phyloP scores from a whole-genome alignment of 2,329 filamentous ascomycete genomes.

The Catunica adiposa region DNA sequence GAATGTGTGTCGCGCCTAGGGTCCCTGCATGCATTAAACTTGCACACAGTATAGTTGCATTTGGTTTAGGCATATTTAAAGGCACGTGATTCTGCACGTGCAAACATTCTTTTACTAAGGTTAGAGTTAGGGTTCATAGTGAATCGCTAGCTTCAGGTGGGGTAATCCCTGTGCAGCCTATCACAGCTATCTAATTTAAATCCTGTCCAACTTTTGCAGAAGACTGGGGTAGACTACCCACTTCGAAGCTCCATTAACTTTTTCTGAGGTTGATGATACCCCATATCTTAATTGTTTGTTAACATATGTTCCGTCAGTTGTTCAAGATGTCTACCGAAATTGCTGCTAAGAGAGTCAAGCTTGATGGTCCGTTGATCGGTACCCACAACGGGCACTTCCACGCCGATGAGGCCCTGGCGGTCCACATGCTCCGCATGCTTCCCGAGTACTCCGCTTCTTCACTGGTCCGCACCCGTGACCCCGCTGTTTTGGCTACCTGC shows the following conservation, averaged over 20 bases:
- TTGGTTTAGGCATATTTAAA: background rate
- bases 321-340: slow-evolving; percentile 44
- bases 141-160: background rate
- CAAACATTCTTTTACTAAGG: background rate
- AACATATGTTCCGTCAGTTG: slow-evolving; percentile 24
- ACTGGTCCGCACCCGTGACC: slow-evolving; percentile 78
- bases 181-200: slow-evolving; percentile 6
- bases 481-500: slow-evolving; percentile 58
- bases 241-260: background rate
- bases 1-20: slow-evolving; percentile 8
- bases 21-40: slow-evolving; percentile 1
- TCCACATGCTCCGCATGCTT: slow-evolving; percentile 84
- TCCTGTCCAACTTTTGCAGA: background rate
- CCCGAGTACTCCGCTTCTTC: slow-evolving; percentile 58
- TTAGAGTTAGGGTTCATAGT: background rate
- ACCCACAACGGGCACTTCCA: slow-evolving; percentile 99
- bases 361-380: slow-evolving; percentile 46
- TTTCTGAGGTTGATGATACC: background rate
- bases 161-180: slow-evolving; percentile 3
- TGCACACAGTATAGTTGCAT: background rate
- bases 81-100: background rate
- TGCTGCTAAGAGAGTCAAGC: slow-evolving; percentile 72
- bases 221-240: background rate
- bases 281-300: background rate
- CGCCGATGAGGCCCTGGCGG: slow-evolving; percentile 91